Evolutionary conservation across 495 filamentous ascomycete genomes (phyloP).

Genomic region (Neurospora sp.): DNA sequence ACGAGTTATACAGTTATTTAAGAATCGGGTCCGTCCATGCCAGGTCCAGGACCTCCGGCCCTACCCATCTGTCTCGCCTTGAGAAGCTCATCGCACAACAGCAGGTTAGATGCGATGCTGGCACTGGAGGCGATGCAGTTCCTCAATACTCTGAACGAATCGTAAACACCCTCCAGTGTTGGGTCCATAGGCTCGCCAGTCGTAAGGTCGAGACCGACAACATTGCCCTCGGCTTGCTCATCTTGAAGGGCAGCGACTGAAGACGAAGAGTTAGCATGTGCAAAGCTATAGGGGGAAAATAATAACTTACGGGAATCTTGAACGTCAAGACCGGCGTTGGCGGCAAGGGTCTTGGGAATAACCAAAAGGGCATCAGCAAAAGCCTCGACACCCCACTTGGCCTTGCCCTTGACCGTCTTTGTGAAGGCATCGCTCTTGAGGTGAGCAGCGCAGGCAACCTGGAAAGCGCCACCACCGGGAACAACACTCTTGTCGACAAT

Average conservation of each 20-base stretch:
- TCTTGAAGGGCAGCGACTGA: slow-evolving; percentile 76
- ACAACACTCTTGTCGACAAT: slow-evolving; percentile 94
- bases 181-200: slow-evolving; percentile 94
- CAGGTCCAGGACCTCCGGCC: slow-evolving; percentile 39
- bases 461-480: slow-evolving; percentile 91
- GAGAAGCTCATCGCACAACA: slow-evolving; percentile 93
- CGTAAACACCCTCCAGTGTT: slow-evolving; percentile 84
- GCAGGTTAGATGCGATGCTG: slow-evolving; percentile 88
- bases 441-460: slow-evolving; percentile 86
- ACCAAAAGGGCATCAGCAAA: slow-evolving; percentile 90
- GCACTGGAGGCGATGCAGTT: slow-evolving; percentile 90
- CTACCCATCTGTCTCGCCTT: slow-evolving; percentile 92
- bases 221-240: slow-evolving; percentile 72
- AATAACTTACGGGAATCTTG: slow-evolving; percentile 71
- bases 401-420: slow-evolving; percentile 91
- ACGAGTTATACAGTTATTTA: slow-evolving; percentile 13
- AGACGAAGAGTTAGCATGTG: slow-evolving; percentile 10
- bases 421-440: slow-evolving; percentile 71
- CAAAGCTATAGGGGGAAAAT: neutral
- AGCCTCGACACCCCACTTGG: slow-evolving; percentile 86
- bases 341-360: slow-evolving; percentile 94
- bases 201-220: slow-evolving; percentile 75
- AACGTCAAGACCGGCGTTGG: slow-evolving; percentile 92
- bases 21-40: slow-evolving; percentile 42
- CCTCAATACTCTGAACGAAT: slow-evolving; percentile 88